Percentiles rank a stretch among this genome's conserved stretches.
Evolutionary conservation across 139 green algal species (phyloP).

Genomic region (Chlorella sorokiniana): DNA sequence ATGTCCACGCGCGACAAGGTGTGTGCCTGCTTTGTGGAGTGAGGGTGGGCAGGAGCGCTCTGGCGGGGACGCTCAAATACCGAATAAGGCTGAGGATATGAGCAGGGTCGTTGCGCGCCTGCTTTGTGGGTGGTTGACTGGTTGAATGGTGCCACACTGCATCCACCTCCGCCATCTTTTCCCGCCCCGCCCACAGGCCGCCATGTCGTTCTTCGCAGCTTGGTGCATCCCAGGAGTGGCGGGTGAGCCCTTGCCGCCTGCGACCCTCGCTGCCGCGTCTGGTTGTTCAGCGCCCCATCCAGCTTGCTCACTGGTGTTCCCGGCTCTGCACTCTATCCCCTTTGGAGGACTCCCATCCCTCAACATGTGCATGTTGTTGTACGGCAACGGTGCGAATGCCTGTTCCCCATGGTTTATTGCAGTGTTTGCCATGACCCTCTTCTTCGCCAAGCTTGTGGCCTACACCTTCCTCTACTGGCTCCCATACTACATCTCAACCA

Average conservation of each 20-base stretch:
- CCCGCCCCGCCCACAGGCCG: background rate
- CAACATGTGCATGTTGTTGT: too few species aligned
- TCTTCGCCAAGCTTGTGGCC: slow-evolving; percentile 97
- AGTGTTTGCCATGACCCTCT: slow-evolving; percentile 90
- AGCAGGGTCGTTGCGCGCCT: background rate
- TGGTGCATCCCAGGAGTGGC: slow-evolving; percentile 90
- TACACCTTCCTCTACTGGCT: slow-evolving; percentile 99
- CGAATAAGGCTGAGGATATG: background rate
- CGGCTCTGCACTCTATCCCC: too few species aligned
- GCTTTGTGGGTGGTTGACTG: background rate
- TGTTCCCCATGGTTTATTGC: slow-evolving; percentile 8
- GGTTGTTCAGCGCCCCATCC: background rate
- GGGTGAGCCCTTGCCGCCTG: background rate
- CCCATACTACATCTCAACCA: slow-evolving; percentile 93
- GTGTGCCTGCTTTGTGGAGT: background rate
- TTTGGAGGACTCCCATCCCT: too few species aligned
- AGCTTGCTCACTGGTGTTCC: too few species aligned
- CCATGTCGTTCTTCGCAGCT: slow-evolving; percentile 71
- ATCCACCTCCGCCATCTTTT: background rate
- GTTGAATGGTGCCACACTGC: background rate
- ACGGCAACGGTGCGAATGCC: background rate
- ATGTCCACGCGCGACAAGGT: slow-evolving; percentile 32
- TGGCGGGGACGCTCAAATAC: background rate
- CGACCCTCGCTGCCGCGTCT: background rate
- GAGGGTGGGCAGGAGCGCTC: background rate